Evolutionary conservation across 148 eudicot species (phyloP).

Genomic region (Gaultheria prostrata): DNA sequence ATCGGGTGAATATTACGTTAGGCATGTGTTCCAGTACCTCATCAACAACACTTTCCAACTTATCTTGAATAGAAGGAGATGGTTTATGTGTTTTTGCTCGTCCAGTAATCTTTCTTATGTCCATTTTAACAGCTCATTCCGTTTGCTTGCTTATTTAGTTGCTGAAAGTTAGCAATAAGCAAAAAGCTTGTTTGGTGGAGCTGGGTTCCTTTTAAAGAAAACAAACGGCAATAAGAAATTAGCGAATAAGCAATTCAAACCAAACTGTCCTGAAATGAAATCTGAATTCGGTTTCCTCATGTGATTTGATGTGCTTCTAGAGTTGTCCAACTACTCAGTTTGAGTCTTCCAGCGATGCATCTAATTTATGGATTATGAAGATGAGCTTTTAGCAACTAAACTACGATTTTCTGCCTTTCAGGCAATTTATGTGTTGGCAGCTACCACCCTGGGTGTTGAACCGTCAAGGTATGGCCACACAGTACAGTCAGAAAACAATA

Average conservation of each 20-base stretch:
- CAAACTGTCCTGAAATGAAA: no score
- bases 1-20: not conserved
- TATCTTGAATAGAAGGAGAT: not conserved
- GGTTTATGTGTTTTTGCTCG: not conserved
- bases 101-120: not conserved
- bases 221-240: no score
- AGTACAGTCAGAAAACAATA: not conserved
- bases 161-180: no score
- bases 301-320: not conserved
- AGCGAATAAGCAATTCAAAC: no score
- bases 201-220: no score
- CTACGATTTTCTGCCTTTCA: slow-evolving; percentile 28
- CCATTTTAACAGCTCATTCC: not conserved
- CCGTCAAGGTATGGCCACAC: slow-evolving; percentile 65
- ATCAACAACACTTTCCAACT: not conserved
- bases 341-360: not conserved
- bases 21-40: not conserved
- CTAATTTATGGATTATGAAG: not conserved
- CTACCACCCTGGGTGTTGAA: slow-evolving; percentile 77
- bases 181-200: no score
- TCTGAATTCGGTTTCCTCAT: no score
- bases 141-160: no score
- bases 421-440: slow-evolving; percentile 88
- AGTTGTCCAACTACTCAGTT: not conserved
- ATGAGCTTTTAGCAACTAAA: not conserved